Percentiles rank a stretch among this genome's conserved stretches.
Evolutionary conservation across 2,329 filamentous ascomycete genomes (phyloP).

Genomic region (Berkeleyomyces rouxiae): DNA sequence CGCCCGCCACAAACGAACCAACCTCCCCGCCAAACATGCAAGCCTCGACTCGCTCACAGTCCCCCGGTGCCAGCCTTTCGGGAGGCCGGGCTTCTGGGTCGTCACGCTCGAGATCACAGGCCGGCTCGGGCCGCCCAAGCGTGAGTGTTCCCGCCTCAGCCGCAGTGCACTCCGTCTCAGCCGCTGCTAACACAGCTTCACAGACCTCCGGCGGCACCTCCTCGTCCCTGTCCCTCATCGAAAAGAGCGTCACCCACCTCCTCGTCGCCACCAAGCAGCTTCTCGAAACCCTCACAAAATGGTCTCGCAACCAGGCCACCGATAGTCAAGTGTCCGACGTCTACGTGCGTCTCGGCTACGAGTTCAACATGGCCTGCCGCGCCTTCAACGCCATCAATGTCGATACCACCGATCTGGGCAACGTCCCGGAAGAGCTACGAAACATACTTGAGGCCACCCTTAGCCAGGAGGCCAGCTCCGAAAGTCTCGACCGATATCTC

Average conservation of each 20-base stretch:
- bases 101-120: slow-evolving; percentile 25
- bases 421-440: slow-evolving; percentile 80
- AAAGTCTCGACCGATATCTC: slow-evolving; percentile 85
- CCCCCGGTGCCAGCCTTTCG: slow-evolving; percentile 40
- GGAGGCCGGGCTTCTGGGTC: slow-evolving; percentile 51
- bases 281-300: slow-evolving; percentile 90
- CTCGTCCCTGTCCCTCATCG: slow-evolving; percentile 80
- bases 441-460: slow-evolving; percentile 88
- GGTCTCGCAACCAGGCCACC: slow-evolving; percentile 82
- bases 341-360: slow-evolving; percentile 91
- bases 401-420: slow-evolving; percentile 83
- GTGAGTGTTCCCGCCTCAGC: slow-evolving; percentile 28
- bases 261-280: slow-evolving; percentile 96
- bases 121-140: slow-evolving; percentile 30
- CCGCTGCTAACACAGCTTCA: neutral
- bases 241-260: slow-evolving; percentile 96
- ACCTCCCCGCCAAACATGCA: slow-evolving; percentile 40
- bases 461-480: slow-evolving; percentile 86
- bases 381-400: slow-evolving; percentile 95
- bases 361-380: slow-evolving; percentile 97
- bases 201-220: slow-evolving; percentile 43
- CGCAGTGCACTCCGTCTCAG: neutral
- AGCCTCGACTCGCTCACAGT: slow-evolving; percentile 33
- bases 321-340: slow-evolving; percentile 96
- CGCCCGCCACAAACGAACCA: slow-evolving; percentile 38